Conservation (phyloP, 352 stramenopile genomes). For the Aphanomyces euteiches region DNA sequence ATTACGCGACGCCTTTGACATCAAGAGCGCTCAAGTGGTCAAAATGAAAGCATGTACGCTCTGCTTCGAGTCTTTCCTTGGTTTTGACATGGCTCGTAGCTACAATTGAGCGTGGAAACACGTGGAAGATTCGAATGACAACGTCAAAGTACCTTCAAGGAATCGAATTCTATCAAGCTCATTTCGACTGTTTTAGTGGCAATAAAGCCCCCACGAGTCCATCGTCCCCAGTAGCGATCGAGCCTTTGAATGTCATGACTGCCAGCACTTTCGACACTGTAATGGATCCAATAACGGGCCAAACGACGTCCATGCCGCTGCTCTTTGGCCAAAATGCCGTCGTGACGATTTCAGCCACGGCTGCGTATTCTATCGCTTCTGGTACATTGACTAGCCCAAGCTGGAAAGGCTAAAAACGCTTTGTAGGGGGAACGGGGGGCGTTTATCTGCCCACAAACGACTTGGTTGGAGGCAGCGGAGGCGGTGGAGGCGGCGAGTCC, state of each 20-base stretch:
- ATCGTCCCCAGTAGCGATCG: constrained; percentile 41
- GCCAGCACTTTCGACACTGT: constrained; percentile 31
- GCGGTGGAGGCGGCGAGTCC: constrained; percentile 73
- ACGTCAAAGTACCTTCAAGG: neutral
- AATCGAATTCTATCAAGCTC: neutral
- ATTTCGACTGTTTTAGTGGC: constrained; percentile 34
- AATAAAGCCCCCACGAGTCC: constrained; percentile 80
- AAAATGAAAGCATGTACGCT: neutral
- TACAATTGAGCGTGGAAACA: constrained; percentile 11
- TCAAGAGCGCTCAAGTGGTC: neutral
- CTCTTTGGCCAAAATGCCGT: constrained; percentile 32
- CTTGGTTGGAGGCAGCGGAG: constrained; percentile 89
- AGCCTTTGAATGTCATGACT: constrained; percentile 32
- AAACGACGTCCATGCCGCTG: constrained; percentile 32
- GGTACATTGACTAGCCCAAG: neutral
- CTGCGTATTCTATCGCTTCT: constrained; percentile 20
- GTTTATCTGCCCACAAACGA: constrained; percentile 44
- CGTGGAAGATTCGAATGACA: constrained; percentile 22
- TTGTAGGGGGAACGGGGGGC: constrained; percentile 1
- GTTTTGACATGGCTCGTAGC: constrained; percentile 39
- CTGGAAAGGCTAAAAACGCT: too few species aligned
- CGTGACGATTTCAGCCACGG: constrained; percentile 19
- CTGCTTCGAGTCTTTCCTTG: constrained; percentile 46
- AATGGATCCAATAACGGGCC: constrained; percentile 36
- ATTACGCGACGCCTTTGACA: constrained; percentile 38